These are phyloP conservation scores for Flaveria linearis DNA, from an alignment of 129 eudicot genomes.

Conservation along the genomic window DNA sequence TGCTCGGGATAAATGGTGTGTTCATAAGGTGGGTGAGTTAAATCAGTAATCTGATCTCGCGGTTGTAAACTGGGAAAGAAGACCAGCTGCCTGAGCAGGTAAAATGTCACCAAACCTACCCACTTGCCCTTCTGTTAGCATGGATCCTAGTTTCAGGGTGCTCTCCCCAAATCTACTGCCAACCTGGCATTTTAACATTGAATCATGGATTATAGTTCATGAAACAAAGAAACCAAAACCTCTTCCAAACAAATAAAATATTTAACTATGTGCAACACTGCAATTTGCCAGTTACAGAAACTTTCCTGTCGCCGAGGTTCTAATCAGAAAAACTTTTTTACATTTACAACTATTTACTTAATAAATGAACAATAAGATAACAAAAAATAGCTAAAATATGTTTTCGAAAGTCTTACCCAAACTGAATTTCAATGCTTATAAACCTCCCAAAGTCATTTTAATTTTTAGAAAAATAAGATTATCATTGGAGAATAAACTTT, in stretches of 20 bases:
- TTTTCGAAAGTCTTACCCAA: not conserved
- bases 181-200: conserved; percentile 50
- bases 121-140: conserved; percentile 93
- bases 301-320: not conserved
- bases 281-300: not conserved
- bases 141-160: conserved; percentile 89
- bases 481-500: not conserved
- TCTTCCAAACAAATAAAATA: not conserved
- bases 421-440: not conserved
- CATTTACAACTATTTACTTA: not conserved
- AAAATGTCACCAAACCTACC: conserved; percentile 94
- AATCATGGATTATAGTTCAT: not conserved
- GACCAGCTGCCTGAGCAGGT: conserved; percentile 99
- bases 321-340: not conserved
- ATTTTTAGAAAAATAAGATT: not conserved
- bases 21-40: not conserved
- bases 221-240: conserved; percentile 11
- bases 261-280: not conserved
- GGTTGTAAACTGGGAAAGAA: conserved; percentile 82
- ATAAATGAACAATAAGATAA: not conserved
- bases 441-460: not conserved
- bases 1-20: not conserved
- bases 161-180: conserved; percentile 99
- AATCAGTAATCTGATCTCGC: conserved; percentile 58
- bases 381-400: not conserved